A percentile compares a stretch with the other conserved stretches of the same genome.
Conservation (phyloP, 2,329 filamentous ascomycete species). For the Calonectria montana region DNA sequence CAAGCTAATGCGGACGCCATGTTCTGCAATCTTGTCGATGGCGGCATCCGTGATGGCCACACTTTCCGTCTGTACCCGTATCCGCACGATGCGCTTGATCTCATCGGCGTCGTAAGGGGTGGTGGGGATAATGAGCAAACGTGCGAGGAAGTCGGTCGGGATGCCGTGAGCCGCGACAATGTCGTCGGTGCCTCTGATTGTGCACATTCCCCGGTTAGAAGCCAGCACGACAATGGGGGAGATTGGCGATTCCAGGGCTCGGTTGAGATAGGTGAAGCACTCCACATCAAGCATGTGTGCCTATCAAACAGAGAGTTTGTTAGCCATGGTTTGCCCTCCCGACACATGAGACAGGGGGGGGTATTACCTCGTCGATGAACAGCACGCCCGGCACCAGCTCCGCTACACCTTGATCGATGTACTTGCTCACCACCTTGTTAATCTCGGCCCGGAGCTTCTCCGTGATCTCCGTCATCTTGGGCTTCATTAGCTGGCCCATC, state of each 20-base stretch:
- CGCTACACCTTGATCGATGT: constrained; percentile 97
- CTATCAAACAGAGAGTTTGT: constrained; percentile 57
- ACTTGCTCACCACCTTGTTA: constrained; percentile 99
- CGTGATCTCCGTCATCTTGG: constrained; percentile 99
- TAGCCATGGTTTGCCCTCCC: constrained; percentile 35
- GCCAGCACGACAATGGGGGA: constrained; percentile 97
- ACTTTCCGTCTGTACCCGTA: constrained; percentile 84
- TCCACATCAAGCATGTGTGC: constrained; percentile 99
- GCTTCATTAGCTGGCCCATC: constrained; percentile 99
- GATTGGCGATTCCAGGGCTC: constrained; percentile 94
- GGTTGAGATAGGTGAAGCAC: constrained; percentile 98
- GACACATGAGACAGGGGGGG: constrained; percentile 24
- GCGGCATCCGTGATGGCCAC: constrained; percentile 84
- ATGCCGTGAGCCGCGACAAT: constrained; percentile 92
- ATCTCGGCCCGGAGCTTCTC: constrained; percentile 96
- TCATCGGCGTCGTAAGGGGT: constrained; percentile 88
- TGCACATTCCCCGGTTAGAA: constrained; percentile 94
- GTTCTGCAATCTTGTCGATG: constrained; percentile 85
- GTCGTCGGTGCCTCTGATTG: constrained; percentile 87
- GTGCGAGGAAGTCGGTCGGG: constrained; percentile 91
- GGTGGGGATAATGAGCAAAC: constrained; percentile 95
- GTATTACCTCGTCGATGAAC: constrained; percentile 93
- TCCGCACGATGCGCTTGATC: constrained; percentile 90
- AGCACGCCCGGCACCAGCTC: constrained; percentile 98
- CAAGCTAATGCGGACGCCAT: constrained; percentile 90